Percentiles rank a stretch among this genome's conserved stretches.
phyloP scores from a whole-genome alignment of 805 yeast genomes.

The Metschnikowia colocasiae region DNA sequence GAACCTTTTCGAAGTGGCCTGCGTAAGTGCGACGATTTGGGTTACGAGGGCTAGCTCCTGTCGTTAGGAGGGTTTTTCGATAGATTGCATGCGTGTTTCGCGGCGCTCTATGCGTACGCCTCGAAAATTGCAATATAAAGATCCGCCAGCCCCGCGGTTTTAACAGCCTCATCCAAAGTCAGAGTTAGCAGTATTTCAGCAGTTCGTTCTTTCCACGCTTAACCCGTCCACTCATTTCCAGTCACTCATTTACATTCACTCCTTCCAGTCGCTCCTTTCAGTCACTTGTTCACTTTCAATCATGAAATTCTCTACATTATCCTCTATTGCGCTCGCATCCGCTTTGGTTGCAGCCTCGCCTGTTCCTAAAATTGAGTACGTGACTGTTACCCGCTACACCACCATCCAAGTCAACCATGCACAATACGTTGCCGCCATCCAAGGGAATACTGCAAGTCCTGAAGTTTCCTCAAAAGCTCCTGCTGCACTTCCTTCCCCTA shows the following conservation, averaged over 20 bases:
- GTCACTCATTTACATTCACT: slow-evolving; percentile 2
- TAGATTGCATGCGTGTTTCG: slow-evolving; percentile 4
- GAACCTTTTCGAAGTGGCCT: not conserved
- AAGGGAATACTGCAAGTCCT: not conserved
- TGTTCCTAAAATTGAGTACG: slow-evolving; percentile 5
- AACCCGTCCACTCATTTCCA: not conserved
- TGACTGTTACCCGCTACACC: slow-evolving; percentile 14
- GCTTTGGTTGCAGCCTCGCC: slow-evolving; percentile 13
- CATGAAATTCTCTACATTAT: slow-evolving; percentile 13
- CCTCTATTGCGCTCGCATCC: slow-evolving; percentile 4
- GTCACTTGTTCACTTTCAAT: not conserved
- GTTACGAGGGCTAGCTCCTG: not conserved
- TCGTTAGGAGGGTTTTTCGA: not conserved
- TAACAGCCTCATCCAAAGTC: not conserved
- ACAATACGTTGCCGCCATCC: slow-evolving; percentile 1
- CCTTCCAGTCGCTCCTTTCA: slow-evolving; percentile 3
- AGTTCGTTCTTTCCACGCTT: not conserved
- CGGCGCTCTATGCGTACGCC: not conserved
- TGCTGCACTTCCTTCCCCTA: slow-evolving; percentile 2
- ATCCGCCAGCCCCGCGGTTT: not conserved
- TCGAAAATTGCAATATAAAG: not conserved
- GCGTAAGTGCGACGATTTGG: not conserved
- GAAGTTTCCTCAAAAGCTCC: slow-evolving; percentile 1
- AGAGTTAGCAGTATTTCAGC: not conserved
- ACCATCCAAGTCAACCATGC: slow-evolving; percentile 10